Base-by-base conservation (phyloP, 140 eudicot species). In the Artemisia princeps region DNA sequence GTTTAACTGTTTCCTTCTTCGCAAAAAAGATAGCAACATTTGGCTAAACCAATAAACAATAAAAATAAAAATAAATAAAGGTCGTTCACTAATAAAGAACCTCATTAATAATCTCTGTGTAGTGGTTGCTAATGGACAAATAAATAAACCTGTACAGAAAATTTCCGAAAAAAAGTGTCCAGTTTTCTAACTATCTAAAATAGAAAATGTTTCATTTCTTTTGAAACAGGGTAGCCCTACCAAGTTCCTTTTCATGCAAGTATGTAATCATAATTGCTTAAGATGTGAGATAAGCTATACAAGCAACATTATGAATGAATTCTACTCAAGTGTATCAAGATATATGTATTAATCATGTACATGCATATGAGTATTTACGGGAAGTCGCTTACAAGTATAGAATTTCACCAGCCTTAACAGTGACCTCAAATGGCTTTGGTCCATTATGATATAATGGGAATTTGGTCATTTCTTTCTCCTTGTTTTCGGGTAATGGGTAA, bases 321-420 rank as follows among this genome's bases (percentile, higher is more conserved):
- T 37, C 10, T 6, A 37, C 42, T 6, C 42, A 33, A 33, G 1
- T 4, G 42, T 33, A 33, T 33, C 42, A 33, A 33, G 42, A 33
- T 33, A 33, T 33, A 33, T 6, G 8, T 33, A 5, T 33, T 33
- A 6, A 33, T 33, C 42, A 33, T 6, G 44, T 37, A 37, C 9
- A 37, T 37, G 44, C 10, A 7, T 37, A 37, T 37, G 44, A 37
- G 8, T 6, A 37, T 6, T 37, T 5, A 37, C 8, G 10, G 44
- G 61, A 64, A 26, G 53, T 69, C 14, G 60, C 96, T 85, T 78
- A 92, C 98, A 92, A 65, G 72, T 92, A 92, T 54, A 92, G 95
- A 64, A 92, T 88, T 72, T 92, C 94, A 60, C 98, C 98, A 16
- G 96, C 96, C 75, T 85, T 92, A 33, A 92, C 95, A 17, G 90